phyloP scores from a whole-genome alignment of 306 rosid species.

The Rosa lucieae region DNA sequence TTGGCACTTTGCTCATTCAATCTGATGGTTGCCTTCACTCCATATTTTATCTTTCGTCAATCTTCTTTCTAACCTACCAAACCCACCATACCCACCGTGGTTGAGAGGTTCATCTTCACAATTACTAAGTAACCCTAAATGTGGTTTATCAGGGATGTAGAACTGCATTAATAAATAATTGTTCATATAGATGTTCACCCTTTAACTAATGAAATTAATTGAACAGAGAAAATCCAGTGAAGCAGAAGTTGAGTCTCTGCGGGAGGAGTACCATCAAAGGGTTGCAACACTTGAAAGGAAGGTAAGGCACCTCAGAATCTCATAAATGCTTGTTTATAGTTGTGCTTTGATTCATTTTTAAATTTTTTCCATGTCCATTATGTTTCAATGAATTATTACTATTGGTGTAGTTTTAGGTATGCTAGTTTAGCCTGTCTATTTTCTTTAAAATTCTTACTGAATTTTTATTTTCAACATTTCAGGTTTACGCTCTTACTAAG shows the following conservation, averaged over 20 bases:
- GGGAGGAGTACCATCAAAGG: conserved; percentile 98
- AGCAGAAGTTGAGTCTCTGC: conserved; percentile 88
- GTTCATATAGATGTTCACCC: background rate
- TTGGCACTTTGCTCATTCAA: background rate
- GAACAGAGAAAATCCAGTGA: conserved; percentile 92
- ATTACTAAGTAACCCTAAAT: background rate
- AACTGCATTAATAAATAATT: background rate
- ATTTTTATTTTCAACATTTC: conserved; percentile 25
- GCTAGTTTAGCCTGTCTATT: background rate
- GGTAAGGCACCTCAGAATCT: conserved; percentile 43
- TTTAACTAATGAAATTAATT: conserved; percentile 42
- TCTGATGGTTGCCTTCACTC: background rate
- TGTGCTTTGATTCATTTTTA: background rate
- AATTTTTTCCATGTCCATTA: background rate
- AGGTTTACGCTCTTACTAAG: conserved; percentile 95
- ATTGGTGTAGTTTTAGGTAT: background rate
- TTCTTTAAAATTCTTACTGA: background rate
- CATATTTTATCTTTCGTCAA: background rate
- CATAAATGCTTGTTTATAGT: conserved; percentile 15
- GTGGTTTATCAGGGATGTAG: background rate
- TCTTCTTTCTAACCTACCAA: background rate
- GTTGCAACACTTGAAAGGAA: conserved; percentile 86
- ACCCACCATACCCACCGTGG: background rate
- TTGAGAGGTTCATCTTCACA: conserved; percentile 1
- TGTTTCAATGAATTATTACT: background rate